These are phyloP conservation scores for Candida wancherniae DNA, from an alignment of 805 yeast species.

Conservation along the genomic window DNA sequence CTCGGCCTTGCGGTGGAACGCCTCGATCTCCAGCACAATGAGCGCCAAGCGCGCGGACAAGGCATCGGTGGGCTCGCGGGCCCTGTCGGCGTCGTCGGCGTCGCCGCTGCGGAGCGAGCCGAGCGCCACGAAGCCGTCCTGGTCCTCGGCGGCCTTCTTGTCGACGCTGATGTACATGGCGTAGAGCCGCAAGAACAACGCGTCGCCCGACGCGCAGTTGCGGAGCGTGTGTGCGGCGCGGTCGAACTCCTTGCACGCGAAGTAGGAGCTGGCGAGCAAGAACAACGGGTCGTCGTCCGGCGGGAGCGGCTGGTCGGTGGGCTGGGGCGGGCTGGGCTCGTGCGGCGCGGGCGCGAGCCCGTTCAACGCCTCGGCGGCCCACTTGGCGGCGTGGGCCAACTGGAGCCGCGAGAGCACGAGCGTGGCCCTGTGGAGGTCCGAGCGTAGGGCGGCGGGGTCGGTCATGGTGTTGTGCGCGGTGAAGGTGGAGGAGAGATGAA, in stretches of 20 bases:
- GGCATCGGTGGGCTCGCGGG: slow-evolving; percentile 16
- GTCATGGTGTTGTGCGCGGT: slow-evolving; percentile 2
- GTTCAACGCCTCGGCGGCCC: slow-evolving; percentile 76
- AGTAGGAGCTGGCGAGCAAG: slow-evolving; percentile 63
- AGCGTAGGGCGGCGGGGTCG: slow-evolving; percentile 13
- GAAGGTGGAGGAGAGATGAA: neutral
- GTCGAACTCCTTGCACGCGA: slow-evolving; percentile 81
- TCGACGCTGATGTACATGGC: slow-evolving; percentile 74
- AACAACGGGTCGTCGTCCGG: slow-evolving; percentile 38
- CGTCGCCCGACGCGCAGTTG: slow-evolving; percentile 46
- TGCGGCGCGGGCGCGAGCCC: slow-evolving; percentile 51
- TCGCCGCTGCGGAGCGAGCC: slow-evolving; percentile 11
- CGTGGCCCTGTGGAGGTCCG: slow-evolving; percentile 26
- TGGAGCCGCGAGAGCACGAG: slow-evolving; percentile 50
- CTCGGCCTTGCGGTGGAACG: slow-evolving; percentile 17
- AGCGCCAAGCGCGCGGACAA: slow-evolving; percentile 29
- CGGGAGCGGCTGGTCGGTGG: slow-evolving; percentile 12
- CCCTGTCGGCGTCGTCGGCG: slow-evolving; percentile 4
- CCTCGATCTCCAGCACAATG: slow-evolving; percentile 39
- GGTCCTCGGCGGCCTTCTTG: slow-evolving; percentile 62
- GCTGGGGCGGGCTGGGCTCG: too few relatives aligned
- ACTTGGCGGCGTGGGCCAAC: slow-evolving; percentile 68
- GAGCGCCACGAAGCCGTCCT: slow-evolving; percentile 58
- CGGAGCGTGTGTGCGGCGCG: slow-evolving; percentile 61
- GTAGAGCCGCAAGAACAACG: slow-evolving; percentile 62